These are phyloP conservation scores for Amaranthus palmeri DNA, from an alignment of 148 eudicot species.

Conservation along the genomic window DNA sequence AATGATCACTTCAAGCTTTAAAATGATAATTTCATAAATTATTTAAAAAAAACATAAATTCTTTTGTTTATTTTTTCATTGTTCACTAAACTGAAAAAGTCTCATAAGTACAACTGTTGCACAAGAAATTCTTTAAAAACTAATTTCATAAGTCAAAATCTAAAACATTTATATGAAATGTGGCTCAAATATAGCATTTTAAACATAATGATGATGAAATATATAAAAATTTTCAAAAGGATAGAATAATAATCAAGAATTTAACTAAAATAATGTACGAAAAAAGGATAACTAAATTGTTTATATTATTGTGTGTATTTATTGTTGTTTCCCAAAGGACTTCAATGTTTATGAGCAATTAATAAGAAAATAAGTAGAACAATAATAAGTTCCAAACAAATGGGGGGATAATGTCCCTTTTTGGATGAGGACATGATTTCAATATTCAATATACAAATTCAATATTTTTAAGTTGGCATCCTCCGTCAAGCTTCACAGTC, in stretches of 20 bases:
- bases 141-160: too few species aligned
- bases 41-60: too few species aligned
- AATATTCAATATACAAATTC: conserved; percentile 31
- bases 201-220: too few species aligned
- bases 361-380: not conserved
- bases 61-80: too few species aligned
- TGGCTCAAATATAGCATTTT: too few species aligned
- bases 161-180: too few species aligned
- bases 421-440: not conserved
- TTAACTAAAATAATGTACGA: not conserved
- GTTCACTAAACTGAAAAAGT: too few species aligned
- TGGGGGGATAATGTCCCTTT: not conserved
- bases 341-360: not conserved
- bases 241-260: not conserved
- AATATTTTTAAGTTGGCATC: conserved; percentile 36
- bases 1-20: too few species aligned
- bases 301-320: too few species aligned
- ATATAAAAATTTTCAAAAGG: not conserved
- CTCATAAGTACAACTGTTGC: too few species aligned
- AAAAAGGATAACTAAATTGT: not conserved
- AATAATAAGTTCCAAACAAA: not conserved
- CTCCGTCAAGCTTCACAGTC: conserved; percentile 40
- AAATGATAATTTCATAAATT: too few species aligned
- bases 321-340: not conserved
- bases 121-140: too few species aligned